These are phyloP conservation scores for Kewa caespitosa DNA, from an alignment of 179 eudicot species.

Conservation along the genomic window DNA sequence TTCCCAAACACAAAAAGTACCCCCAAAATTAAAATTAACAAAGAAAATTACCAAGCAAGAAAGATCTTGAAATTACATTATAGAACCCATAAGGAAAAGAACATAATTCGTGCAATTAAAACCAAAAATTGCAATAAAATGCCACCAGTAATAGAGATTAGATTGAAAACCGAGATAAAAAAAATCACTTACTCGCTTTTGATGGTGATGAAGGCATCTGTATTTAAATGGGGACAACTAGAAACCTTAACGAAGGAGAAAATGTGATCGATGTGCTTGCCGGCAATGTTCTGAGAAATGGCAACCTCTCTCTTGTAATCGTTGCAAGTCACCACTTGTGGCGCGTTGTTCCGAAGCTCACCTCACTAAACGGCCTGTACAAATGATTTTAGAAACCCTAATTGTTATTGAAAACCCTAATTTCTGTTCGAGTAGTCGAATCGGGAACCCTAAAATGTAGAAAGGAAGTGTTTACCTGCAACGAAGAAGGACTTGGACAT, in stretches of 20 bases:
- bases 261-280: conserved; percentile 79
- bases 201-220: too few relatives aligned
- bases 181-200: too few relatives aligned
- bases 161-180: too few relatives aligned
- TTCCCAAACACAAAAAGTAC: too few relatives aligned
- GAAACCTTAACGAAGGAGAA: conserved; percentile 80
- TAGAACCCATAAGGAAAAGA: too few relatives aligned
- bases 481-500: conserved; percentile 88
- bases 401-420: neutral
- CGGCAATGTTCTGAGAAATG: conserved; percentile 87
- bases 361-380: conserved; percentile 76
- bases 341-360: conserved; percentile 80
- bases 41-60: too few relatives aligned
- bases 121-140: too few relatives aligned
- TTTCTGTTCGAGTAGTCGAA: neutral
- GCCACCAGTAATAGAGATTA: too few relatives aligned
- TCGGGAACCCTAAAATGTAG: neutral
- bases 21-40: too few relatives aligned
- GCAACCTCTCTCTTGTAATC: conserved; percentile 83
- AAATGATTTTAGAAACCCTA: neutral
- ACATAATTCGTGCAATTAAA: too few relatives aligned
- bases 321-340: conserved; percentile 78
- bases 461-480: conserved; percentile 53
- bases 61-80: too few relatives aligned
- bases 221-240: neutral